phyloP scores from a whole-genome alignment of 2,329 filamentous ascomycete species.

The Scedosporium minutisporum region DNA sequence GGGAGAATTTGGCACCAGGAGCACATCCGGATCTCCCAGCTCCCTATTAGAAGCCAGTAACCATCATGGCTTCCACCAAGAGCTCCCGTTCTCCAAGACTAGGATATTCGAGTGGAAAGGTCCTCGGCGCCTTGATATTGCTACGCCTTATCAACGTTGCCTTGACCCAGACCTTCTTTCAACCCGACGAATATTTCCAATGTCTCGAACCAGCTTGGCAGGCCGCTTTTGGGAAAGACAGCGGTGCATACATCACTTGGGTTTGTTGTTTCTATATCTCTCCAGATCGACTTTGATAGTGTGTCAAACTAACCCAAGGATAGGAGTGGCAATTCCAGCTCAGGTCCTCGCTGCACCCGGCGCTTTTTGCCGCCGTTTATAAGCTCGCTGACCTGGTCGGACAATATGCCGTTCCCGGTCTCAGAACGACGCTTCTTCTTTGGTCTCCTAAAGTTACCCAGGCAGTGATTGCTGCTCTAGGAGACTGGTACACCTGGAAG shows the following conservation, averaged over 20 bases:
- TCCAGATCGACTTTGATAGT: constrained; percentile 4
- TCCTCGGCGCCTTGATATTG: constrained; percentile 38
- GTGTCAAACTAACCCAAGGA: constrained; percentile 2
- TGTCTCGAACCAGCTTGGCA: constrained; percentile 90
- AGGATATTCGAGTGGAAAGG: constrained; percentile 4
- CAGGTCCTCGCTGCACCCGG: constrained; percentile 85
- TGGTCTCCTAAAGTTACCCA: constrained; percentile 70
- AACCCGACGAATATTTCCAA: constrained; percentile 97
- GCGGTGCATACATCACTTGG: constrained; percentile 93
- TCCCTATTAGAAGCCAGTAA: neutral
- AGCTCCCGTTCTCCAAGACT: constrained; percentile 9
- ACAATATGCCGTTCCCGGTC: constrained; percentile 17
- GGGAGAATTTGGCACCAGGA: neutral
- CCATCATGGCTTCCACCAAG: neutral
- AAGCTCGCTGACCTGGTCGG: constrained; percentile 45
- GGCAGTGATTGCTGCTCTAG: constrained; percentile 63
- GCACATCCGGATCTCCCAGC: neutral
- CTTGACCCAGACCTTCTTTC: constrained; percentile 80
- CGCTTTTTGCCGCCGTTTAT: constrained; percentile 72
- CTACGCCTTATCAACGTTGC: constrained; percentile 75
- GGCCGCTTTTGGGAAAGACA: constrained; percentile 66
- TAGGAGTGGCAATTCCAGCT: constrained; percentile 90
- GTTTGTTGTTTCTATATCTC: constrained; percentile 39
- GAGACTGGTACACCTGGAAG: constrained; percentile 83
- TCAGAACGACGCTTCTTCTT: constrained; percentile 40